These are phyloP conservation scores for Saccharum officinarum DNA, from an alignment of 176 grass and related monocot genomes.

Conservation along the genomic window DNA sequence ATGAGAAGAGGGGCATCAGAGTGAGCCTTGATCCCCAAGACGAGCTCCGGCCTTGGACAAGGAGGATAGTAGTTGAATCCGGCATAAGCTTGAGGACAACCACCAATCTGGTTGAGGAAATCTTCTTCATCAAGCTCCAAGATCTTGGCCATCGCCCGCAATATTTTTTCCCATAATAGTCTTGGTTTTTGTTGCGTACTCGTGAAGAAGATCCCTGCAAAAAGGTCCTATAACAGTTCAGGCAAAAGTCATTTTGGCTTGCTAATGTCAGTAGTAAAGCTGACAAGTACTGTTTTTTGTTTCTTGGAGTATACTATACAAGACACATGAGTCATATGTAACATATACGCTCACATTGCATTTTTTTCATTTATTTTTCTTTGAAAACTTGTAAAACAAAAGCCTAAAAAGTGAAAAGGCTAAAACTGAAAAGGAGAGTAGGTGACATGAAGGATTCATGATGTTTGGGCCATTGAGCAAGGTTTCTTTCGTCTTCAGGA, in stretches of 20 bases:
- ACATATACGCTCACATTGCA: no score
- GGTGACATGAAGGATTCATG: slow-evolving; percentile 54
- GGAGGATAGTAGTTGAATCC: slow-evolving; percentile 56
- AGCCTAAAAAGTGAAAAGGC: no score
- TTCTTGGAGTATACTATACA: no score
- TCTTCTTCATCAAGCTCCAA: slow-evolving; percentile 30
- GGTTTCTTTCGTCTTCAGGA: slow-evolving; percentile 43
- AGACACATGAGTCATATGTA: no score
- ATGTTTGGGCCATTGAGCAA: slow-evolving; percentile 41
- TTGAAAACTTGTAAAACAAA: no score
- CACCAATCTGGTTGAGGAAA: slow-evolving; percentile 9
- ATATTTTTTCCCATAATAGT: slow-evolving; percentile 7
- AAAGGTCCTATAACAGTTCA: background rate
- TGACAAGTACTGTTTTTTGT: no score
- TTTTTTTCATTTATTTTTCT: no score
- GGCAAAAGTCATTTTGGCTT: background rate
- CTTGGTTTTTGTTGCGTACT: slow-evolving; percentile 40
- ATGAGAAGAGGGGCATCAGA: slow-evolving; percentile 16
- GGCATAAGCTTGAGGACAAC: background rate
- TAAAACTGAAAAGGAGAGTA: background rate
- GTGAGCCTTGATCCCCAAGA: slow-evolving; percentile 52
- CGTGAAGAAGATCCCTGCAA: slow-evolving; percentile 46
- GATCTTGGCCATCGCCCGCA: slow-evolving; percentile 28
- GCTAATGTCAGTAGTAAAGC: no score
- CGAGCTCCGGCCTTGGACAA: slow-evolving; percentile 50